Evolutionary conservation across 805 yeast species (phyloP).

Genomic region (Candida ortonii): DNA sequence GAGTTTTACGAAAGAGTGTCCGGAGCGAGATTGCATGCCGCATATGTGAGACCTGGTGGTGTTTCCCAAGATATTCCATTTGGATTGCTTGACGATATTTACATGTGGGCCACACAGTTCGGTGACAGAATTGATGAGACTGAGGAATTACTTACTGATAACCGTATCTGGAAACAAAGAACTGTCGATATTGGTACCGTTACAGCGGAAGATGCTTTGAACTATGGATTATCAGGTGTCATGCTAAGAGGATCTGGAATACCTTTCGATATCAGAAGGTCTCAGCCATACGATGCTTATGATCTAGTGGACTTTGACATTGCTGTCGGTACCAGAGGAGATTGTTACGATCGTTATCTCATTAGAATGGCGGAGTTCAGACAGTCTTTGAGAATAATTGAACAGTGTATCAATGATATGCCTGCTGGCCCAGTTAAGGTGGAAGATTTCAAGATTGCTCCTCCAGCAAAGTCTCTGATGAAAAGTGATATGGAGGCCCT

Average conservation of each 20-base stretch:
- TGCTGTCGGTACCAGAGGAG: conserved; percentile 85
- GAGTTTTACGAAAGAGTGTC: conserved; percentile 88
- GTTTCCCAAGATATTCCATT: conserved; percentile 85
- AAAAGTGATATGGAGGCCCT: conserved; percentile 91
- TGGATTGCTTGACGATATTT: conserved; percentile 84
- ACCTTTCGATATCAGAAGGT: conserved; percentile 81
- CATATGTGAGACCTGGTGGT: conserved; percentile 90
- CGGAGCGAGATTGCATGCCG: conserved; percentile 87
- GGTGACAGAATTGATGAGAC: conserved; percentile 91
- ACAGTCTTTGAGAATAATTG: conserved; percentile 84
- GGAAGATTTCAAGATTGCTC: conserved; percentile 81
- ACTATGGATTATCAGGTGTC: conserved; percentile 78
- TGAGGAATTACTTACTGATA: conserved; percentile 85
- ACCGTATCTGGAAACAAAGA: conserved; percentile 90
- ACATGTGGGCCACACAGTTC: conserved; percentile 95
- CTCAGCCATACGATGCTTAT: conserved; percentile 89
- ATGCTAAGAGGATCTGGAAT: conserved; percentile 91
- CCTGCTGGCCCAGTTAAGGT: conserved; percentile 91
- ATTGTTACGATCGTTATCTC: conserved; percentile 86
- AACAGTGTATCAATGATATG: conserved; percentile 87
- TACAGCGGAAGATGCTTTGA: conserved; percentile 83
- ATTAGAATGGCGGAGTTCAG: conserved; percentile 90
- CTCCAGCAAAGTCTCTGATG: conserved; percentile 80
- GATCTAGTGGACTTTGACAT: conserved; percentile 82
- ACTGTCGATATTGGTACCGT: conserved; percentile 77